These are phyloP conservation scores for Plasmodium cynomolgi DNA, from an alignment of 169 alveolate genomes.

Conservation along the genomic window DNA sequence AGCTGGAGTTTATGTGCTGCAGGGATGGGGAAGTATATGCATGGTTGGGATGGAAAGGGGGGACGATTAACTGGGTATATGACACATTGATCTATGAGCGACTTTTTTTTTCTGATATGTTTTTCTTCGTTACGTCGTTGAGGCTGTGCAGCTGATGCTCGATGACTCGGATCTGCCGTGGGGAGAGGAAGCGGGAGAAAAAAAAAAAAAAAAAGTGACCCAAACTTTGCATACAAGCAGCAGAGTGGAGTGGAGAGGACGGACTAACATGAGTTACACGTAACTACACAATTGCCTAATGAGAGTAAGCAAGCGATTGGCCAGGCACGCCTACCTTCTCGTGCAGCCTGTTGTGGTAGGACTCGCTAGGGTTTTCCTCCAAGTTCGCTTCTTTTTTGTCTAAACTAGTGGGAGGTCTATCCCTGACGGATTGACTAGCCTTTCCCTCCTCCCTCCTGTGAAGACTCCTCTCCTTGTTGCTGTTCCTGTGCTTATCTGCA, in stretches of 20 bases:
- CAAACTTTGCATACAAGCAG: not conserved
- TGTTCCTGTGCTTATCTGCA: not conserved
- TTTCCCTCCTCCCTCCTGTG: not conserved
- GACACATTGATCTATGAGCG: not conserved
- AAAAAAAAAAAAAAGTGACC: not conserved
- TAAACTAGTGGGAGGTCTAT: not conserved
- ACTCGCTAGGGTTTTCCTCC: not conserved
- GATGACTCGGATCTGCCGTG: constrained; percentile 25
- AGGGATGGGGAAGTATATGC: not conserved
- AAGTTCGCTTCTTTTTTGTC: not conserved
- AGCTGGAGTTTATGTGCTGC: constrained; percentile 53
- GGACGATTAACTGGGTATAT: not conserved
- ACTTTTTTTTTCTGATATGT: not conserved
- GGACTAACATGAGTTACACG: not conserved
- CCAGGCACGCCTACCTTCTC: constrained; percentile 9
- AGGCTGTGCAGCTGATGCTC: constrained; percentile 40
- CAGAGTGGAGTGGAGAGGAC: not conserved
- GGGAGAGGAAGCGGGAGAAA: not conserved
- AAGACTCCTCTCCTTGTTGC: not conserved
- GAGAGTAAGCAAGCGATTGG: not conserved
- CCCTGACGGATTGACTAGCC: not conserved
- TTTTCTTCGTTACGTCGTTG: constrained; percentile 28
- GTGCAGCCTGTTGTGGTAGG: constrained; percentile 20
- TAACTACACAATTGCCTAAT: too few relatives aligned
- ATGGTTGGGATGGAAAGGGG: not conserved